Evolutionary conservation across 1,139 yeast genomes (phyloP).

Genomic region (Maudiozyma humilis): DNA sequence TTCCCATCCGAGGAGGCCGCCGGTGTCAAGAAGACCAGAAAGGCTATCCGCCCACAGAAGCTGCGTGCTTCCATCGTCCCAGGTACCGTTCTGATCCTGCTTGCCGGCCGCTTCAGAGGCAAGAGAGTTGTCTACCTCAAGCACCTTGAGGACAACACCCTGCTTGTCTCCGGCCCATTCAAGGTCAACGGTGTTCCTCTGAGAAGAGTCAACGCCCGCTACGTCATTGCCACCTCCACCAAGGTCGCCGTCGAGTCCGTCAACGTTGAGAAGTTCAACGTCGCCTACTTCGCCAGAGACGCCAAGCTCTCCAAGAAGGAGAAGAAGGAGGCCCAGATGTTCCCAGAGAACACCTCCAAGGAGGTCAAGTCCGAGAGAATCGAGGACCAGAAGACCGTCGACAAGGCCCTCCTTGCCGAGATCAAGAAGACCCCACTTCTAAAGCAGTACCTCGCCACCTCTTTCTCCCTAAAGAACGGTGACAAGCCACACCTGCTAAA

Average conservation of each 20-base stretch:
- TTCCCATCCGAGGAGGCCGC: conserved; percentile 91
- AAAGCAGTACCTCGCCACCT: conserved; percentile 93
- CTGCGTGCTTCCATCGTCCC: conserved; percentile 95
- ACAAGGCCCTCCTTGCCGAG: conserved; percentile 84
- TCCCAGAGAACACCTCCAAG: conserved; percentile 78
- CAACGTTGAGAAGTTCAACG: conserved; percentile 86
- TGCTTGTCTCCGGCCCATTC: conserved; percentile 98
- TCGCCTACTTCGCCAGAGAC: conserved; percentile 95
- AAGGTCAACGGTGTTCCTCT: conserved; percentile 99
- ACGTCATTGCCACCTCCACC: conserved; percentile 98
- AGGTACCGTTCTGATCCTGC: conserved; percentile 94
- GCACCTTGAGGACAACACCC: conserved; percentile 96
- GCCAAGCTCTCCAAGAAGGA: conserved; percentile 71
- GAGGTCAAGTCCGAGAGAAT: conserved; percentile 84
- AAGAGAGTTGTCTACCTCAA: conserved; percentile 98
- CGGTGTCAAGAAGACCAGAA: conserved; percentile 78
- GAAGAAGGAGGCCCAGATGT: conserved; percentile 92
- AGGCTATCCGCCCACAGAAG: conserved; percentile 89
- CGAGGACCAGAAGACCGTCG: conserved; percentile 95
- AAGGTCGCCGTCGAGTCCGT: conserved; percentile 70
- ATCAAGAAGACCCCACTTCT: conserved; percentile 97
- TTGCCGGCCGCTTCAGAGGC: conserved; percentile 99
- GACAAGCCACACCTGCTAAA: conserved; percentile 98
- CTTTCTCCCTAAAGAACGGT: conserved; percentile 97
- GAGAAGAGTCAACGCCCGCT: conserved; percentile 98